Percentiles rank a stretch among this genome's conserved stretches.
Evolutionary conservation across 345 rosid species (phyloP).

Genomic region (Physaria fendleri): DNA sequence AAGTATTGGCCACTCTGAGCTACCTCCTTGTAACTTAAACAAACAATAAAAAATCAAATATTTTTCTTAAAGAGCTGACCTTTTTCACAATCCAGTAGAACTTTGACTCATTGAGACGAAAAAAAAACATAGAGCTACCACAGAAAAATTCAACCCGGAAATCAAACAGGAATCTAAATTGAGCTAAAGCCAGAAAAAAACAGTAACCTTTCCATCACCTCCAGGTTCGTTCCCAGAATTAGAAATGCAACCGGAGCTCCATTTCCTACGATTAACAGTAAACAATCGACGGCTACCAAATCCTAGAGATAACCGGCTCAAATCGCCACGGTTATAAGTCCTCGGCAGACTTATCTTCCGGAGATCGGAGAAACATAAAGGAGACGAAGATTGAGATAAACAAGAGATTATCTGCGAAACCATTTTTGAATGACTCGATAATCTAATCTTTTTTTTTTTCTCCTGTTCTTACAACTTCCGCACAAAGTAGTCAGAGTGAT

Average conservation of each 20-base stretch:
- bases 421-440: conserved; percentile 20
- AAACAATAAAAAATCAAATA: background rate
- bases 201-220: conserved; percentile 21
- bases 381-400: conserved; percentile 38
- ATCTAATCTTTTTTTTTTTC: background rate
- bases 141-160: background rate
- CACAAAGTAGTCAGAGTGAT: background rate
- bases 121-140: background rate
- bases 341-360: background rate
- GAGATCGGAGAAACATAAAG: conserved; percentile 20
- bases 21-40: conserved; percentile 6
- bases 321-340: background rate
- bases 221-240: conserved; percentile 48
- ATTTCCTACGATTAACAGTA: conserved; percentile 18
- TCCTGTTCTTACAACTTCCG: background rate
- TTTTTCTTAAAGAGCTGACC: background rate
- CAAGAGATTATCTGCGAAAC: conserved; percentile 33
- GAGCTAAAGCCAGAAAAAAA: background rate
- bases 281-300: conserved; percentile 13
- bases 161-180: background rate
- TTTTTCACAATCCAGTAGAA: background rate
- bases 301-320: conserved; percentile 20
- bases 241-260: conserved; percentile 33
- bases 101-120: background rate
- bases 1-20: conserved; percentile 54